phyloP scores from a whole-genome alignment of 2,329 filamentous ascomycete genomes.

The Talaromyces sp. region DNA sequence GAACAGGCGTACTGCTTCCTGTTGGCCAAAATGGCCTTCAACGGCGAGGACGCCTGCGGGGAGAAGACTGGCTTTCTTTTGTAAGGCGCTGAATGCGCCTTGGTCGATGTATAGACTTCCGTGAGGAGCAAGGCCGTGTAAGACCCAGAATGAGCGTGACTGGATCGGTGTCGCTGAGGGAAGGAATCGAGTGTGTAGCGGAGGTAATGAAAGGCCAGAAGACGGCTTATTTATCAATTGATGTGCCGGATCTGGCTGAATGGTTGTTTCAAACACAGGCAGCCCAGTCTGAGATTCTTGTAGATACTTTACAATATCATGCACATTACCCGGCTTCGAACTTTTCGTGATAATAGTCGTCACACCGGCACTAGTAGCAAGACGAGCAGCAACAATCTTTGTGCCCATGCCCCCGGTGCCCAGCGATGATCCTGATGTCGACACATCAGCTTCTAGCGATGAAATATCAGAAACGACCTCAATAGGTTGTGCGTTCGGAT shows the following conservation, averaged over 20 bases:
- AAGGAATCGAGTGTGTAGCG: slow-evolving; percentile 89
- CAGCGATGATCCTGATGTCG: slow-evolving; percentile 79
- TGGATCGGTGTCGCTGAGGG: slow-evolving; percentile 80
- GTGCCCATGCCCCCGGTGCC: slow-evolving; percentile 97
- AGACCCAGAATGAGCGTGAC: slow-evolving; percentile 94
- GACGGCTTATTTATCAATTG: slow-evolving; percentile 34
- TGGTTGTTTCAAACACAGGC: slow-evolving; percentile 16
- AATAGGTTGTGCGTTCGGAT: slow-evolving; percentile 84
- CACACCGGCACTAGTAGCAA: slow-evolving; percentile 91
- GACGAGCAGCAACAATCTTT: slow-evolving; percentile 88
- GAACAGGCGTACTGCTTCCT: slow-evolving; percentile 84
- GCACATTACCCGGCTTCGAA: slow-evolving; percentile 88
- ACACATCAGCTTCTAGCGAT: slow-evolving; percentile 81
- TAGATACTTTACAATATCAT: slow-evolving; percentile 78
- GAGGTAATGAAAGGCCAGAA: slow-evolving; percentile 46
- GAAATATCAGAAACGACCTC: slow-evolving; percentile 89
- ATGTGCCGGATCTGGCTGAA: slow-evolving; percentile 19
- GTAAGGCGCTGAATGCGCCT: slow-evolving; percentile 78
- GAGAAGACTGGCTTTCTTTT: slow-evolving; percentile 80
- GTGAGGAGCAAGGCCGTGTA: slow-evolving; percentile 86
- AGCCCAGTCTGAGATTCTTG: slow-evolving; percentile 44
- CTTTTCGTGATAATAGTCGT: slow-evolving; percentile 94
- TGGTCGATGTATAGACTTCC: slow-evolving; percentile 89
- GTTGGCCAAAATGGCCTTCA: slow-evolving; percentile 82
- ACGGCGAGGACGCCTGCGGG: slow-evolving; percentile 90